These are phyloP conservation scores for Hevea brasiliensis DNA, from an alignment of 345 rosid genomes.

Conservation along the genomic window DNA sequence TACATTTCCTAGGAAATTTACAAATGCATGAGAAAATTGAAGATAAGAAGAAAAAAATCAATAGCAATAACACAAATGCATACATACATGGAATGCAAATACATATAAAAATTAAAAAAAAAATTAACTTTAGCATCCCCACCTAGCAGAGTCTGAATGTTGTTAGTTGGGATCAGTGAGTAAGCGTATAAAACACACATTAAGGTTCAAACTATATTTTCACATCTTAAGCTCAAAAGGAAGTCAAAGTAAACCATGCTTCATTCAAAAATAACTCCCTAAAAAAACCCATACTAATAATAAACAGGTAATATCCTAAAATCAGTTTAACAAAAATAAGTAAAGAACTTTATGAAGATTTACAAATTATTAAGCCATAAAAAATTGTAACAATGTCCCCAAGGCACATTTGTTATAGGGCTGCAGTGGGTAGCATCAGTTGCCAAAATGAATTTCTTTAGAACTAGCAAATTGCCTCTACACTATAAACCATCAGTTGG, in stretches of 20 bases:
- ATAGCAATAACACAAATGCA: not conserved
- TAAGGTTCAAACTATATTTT: not conserved
- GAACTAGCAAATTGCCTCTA: not conserved
- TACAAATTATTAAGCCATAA: no score
- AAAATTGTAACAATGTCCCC: not conserved
- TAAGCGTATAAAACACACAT: not conserved
- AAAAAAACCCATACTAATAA: not conserved
- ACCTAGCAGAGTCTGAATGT: not conserved
- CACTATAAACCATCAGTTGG: not conserved
- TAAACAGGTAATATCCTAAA: not conserved
- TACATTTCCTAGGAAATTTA: slow-evolving; percentile 66
- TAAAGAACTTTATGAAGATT: not conserved
- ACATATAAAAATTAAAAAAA: not conserved
- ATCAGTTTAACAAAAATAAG: not conserved
- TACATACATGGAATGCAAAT: not conserved
- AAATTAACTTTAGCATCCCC: not conserved
- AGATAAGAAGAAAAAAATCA: not conserved
- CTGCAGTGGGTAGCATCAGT: not conserved
- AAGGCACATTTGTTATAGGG: no score
- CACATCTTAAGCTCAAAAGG: not conserved
- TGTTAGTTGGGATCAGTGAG: not conserved
- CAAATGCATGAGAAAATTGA: slow-evolving; percentile 15
- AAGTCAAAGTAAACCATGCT: not conserved
- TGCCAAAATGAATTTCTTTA: not conserved
- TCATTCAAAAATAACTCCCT: not conserved